Base-by-base conservation (phyloP, 1,284 basidiomycete genomes). In the Ganoderma sinense region DNA sequence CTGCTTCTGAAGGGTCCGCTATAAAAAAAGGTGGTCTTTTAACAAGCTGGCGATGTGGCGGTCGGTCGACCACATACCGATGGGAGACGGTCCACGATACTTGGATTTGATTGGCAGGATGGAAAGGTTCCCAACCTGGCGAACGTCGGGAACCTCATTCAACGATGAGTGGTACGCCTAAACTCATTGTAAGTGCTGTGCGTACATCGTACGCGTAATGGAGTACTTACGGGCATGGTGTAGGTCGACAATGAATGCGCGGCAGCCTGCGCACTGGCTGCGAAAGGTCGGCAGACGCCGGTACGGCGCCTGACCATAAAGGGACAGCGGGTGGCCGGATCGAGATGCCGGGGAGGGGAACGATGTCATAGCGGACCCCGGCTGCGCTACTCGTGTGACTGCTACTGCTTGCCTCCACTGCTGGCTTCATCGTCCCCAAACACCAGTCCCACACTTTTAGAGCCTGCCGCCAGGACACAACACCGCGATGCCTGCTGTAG, bases 81-180 rank as follows among this genome's bases (percentile, higher is more conserved):
- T 85, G 4, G 96, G 94, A 40, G 98, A 96, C 70, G 97, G 96
- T 18, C 97, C 97, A 69, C 98, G 91, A 76, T 96, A 90, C 81
- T 90, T 94, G 69, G 96, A 96, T 80, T 91, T 94, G 83, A 99
- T 94, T 63, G 98, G 97, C 68, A 99, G 87, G 77, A 99, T 84
- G 66, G 93, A 88, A 82, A 97, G 91, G 82, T 98, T 98, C 68
- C 97, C 98, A 70, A 97, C 91, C 77, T 92, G 90, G 69, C 94
- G 88, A 51, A 91, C 87, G 78, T 97, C 93, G 29, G 89, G 86
- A 65, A 93, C 89, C 73, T 98, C 95, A 82, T 99, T 99, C 82
- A 97, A 92, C 1, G 94, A 87, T 4, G 97, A 99, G 82, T 99
- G 98, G 79, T 99, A 99, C 33, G 97, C 97, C 97, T 98, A 75